Percentiles rank a stretch among this genome's conserved stretches.
phyloP scores from a whole-genome alignment of 257 asterid species.

The Ballota nigra region DNA sequence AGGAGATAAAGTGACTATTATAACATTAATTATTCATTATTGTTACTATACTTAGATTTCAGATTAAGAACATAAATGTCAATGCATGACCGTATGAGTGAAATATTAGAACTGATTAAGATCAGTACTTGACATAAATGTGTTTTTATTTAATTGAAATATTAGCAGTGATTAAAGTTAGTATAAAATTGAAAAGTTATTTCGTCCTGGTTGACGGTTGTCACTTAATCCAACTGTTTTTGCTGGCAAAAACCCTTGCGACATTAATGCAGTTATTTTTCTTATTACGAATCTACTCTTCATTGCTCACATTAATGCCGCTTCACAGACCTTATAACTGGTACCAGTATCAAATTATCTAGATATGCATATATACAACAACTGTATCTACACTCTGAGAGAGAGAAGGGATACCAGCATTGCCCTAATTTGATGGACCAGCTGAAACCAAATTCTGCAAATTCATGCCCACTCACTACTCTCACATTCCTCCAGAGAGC shows the following conservation, averaged over 20 bases:
- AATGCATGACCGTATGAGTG: too few species aligned
- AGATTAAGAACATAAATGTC: too few species aligned
- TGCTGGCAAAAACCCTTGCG: neutral
- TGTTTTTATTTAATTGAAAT: too few species aligned
- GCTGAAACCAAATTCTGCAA: constrained; percentile 22
- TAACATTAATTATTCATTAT: too few species aligned
- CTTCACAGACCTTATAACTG: neutral
- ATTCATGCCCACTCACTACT: constrained; percentile 33
- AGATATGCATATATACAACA: neutral
- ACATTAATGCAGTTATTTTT: neutral
- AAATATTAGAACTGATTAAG: too few species aligned
- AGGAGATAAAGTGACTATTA: too few species aligned
- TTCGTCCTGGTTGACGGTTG: neutral
- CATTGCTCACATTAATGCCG: constrained; percentile 10
- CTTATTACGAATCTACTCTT: neutral
- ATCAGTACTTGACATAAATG: too few species aligned
- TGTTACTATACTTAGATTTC: too few species aligned
- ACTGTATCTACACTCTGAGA: neutral
- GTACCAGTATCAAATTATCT: too few species aligned
- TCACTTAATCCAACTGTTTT: neutral
- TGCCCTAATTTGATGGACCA: constrained; percentile 14
- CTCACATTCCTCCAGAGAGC: constrained; percentile 63
- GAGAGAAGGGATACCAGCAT: neutral
- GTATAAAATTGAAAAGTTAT: neutral
- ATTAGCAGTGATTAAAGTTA: too few species aligned